These are phyloP conservation scores for Heliosperma pusillum DNA, from an alignment of 148 eudicot species.

Conservation along the genomic window DNA sequence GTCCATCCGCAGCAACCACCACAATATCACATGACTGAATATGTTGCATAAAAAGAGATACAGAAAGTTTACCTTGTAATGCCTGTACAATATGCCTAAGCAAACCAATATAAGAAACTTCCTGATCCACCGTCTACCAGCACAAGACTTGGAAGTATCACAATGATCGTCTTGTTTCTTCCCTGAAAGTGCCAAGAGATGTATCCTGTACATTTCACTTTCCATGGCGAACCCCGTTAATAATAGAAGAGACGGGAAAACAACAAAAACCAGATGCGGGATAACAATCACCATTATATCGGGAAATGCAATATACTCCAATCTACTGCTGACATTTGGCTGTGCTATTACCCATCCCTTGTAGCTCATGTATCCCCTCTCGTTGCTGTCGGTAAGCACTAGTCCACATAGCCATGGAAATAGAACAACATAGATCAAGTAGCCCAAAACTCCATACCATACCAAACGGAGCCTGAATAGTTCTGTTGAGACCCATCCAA, in stretches of 20 bases:
- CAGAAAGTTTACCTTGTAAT: constrained; percentile 54
- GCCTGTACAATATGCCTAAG: constrained; percentile 63
- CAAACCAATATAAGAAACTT: constrained; percentile 46
- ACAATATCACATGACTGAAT: not conserved
- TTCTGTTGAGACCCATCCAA: constrained; percentile 57
- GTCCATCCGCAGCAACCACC: too few relatives aligned
- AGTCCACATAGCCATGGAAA: constrained; percentile 78
- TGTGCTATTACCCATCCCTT: constrained; percentile 71
- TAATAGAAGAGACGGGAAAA: constrained; percentile 55
- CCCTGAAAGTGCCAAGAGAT: constrained; percentile 44
- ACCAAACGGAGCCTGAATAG: constrained; percentile 42
- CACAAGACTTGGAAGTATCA: constrained; percentile 17
- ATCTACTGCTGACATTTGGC: constrained; percentile 20
- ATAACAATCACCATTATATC: constrained; percentile 83
- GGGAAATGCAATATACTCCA: constrained; percentile 64
- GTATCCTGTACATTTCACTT: constrained; percentile 47
- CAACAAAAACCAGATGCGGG: constrained; percentile 68
- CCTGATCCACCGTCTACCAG: constrained; percentile 47
- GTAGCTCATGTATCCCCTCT: constrained; percentile 71
- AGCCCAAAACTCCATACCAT: constrained; percentile 46
- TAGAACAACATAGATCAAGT: constrained; percentile 60
- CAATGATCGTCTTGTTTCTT: constrained; percentile 70
- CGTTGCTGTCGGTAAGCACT: constrained; percentile 56
- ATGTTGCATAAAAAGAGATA: not conserved
- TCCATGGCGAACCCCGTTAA: constrained; percentile 54